Evolutionary conservation across 116 monocot genomes (phyloP).

Genomic region (Dioscorea cayenensis): DNA sequence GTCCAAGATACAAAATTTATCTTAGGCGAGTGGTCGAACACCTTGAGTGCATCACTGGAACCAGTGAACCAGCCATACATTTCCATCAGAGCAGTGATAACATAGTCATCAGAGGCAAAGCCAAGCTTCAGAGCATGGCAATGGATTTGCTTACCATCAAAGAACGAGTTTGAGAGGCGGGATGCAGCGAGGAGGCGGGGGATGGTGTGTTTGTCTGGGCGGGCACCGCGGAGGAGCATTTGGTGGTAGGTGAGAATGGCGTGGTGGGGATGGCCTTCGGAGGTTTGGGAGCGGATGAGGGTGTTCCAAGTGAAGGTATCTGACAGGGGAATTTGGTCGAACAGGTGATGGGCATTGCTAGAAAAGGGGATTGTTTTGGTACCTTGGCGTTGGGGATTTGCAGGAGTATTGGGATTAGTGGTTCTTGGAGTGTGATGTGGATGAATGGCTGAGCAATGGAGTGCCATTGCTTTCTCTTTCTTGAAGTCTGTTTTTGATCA

Average conservation of each 20-base stretch:
- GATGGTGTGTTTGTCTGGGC: conserved; percentile 18
- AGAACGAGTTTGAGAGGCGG: neutral
- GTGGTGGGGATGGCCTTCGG: conserved; percentile 3
- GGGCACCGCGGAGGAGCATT: conserved; percentile 16
- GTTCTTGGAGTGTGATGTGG: too few species aligned
- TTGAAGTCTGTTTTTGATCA: too few species aligned
- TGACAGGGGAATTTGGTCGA: conserved; percentile 19
- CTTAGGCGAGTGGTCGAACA: neutral
- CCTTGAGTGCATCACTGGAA: conserved; percentile 1
- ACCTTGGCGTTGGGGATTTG: neutral
- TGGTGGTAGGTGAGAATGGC: conserved; percentile 11
- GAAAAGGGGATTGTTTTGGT: neutral
- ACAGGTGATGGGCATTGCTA: conserved; percentile 4
- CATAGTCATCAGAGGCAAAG: conserved; percentile 23
- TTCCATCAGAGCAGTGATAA: conserved; percentile 29
- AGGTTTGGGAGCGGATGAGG: conserved; percentile 14
- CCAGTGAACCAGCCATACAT: conserved; percentile 18
- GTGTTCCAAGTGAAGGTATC: conserved; percentile 41
- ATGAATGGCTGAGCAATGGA: too few species aligned
- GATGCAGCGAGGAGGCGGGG: conserved; percentile 14
- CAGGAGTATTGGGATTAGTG: neutral
- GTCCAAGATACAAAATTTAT: conserved; percentile 33
- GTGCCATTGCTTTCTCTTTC: too few species aligned
- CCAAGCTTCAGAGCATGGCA: conserved; percentile 39
- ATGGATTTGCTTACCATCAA: conserved; percentile 11